These are phyloP conservation scores for Trypanosoma conorhini DNA, from an alignment of 208 protist genomes.

Conservation along the genomic window DNA sequence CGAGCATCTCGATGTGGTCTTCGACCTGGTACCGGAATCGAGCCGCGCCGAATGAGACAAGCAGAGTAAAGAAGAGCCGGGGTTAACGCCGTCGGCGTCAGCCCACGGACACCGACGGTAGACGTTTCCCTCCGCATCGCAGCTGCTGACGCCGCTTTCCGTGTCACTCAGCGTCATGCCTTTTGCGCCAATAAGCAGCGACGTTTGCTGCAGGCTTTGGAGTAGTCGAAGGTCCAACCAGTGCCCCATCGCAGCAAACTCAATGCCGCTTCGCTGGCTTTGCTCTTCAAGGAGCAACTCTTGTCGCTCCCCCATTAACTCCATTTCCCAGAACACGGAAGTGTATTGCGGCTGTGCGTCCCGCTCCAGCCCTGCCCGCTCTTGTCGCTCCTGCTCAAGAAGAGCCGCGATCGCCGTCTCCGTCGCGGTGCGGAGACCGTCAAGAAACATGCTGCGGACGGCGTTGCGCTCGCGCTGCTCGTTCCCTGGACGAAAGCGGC, in stretches of 20 bases:
- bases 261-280: conserved; percentile 9
- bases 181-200: neutral
- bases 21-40: neutral
- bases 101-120: neutral
- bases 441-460: neutral
- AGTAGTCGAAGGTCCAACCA: conserved; percentile 8
- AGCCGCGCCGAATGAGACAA: neutral
- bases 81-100: neutral
- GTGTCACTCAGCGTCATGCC: neutral
- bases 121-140: neutral
- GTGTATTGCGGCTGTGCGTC: conserved; percentile 1
- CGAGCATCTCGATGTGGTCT: neutral
- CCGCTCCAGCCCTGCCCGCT: conserved; percentile 6
- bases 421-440: neutral
- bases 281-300: conserved; percentile 14
- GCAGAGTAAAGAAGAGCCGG: neutral
- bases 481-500: neutral
- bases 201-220: neutral
- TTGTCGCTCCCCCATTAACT: conserved; percentile 10
- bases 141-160: neutral
- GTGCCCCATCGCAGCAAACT: conserved; percentile 7
- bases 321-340: conserved; percentile 14
- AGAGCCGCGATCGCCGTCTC: conserved; percentile 1
- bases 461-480: conserved; percentile 8
- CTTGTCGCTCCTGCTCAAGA: conserved; percentile 3